Percentiles rank a stretch among this genome's conserved stretches.
Evolutionary conservation across 495 filamentous ascomycete species (phyloP).

Genomic region (Pyrenula aspistea): DNA sequence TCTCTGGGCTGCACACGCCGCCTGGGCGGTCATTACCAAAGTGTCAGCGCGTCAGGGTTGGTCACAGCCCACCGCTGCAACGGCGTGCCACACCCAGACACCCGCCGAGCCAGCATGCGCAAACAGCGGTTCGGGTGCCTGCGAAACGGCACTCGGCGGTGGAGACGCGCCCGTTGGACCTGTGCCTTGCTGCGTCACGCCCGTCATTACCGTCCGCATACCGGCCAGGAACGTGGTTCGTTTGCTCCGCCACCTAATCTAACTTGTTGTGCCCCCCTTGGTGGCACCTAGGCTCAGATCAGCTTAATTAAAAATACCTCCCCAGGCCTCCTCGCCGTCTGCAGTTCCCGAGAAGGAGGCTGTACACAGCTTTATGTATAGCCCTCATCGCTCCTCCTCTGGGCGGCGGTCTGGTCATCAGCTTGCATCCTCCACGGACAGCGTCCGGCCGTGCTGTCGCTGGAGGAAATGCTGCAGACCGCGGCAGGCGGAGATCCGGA

Average conservation of each 20-base stretch:
- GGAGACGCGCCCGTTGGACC: not conserved
- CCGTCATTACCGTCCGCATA: too few relatives aligned
- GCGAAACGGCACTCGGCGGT: not conserved
- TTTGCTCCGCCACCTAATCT: not conserved
- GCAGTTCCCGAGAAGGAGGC: not conserved
- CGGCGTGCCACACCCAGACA: too few relatives aligned
- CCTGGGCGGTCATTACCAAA: not conserved
- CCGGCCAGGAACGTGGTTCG: too few relatives aligned
- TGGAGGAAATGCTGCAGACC: not conserved
- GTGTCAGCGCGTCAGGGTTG: too few relatives aligned
- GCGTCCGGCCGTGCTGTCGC: not conserved
- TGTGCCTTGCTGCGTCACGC: too few relatives aligned
- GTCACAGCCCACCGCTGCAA: too few relatives aligned
- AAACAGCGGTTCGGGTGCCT: not conserved
- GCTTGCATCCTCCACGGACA: not conserved
- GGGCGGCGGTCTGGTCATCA: not conserved
- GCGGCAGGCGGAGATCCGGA: too few relatives aligned
- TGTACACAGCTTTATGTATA: not conserved
- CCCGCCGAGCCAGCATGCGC: too few relatives aligned
- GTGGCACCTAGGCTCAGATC: not conserved
- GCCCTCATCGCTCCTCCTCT: not conserved
- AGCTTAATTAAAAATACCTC: not conserved
- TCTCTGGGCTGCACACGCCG: too few relatives aligned
- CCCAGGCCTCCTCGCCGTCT: too few relatives aligned
- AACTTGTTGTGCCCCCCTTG: not conserved